Conservation (phyloP, 495 filamentous ascomycete species). For the Annulohypoxylon bovei region DNA sequence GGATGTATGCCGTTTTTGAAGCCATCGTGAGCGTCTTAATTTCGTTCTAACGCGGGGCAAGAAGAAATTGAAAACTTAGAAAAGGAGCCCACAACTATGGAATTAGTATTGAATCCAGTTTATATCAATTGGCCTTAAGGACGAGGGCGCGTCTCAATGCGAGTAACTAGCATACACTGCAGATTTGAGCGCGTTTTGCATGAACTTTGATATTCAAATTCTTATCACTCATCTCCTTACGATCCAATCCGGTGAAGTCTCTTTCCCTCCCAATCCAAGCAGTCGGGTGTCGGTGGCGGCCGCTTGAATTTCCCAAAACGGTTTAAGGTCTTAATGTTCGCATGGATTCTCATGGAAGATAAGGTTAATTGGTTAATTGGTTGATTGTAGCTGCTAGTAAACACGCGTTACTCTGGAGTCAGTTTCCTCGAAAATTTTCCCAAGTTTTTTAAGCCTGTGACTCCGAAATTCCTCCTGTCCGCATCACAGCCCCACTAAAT, state of each 20-base stretch:
- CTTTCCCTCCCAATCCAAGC: slow-evolving; percentile 13
- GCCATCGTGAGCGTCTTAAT: slow-evolving; percentile 45
- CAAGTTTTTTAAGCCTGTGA: slow-evolving; percentile 9
- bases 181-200: slow-evolving; percentile 20
- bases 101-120: not conserved
- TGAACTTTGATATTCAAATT: slow-evolving; percentile 28
- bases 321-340: slow-evolving; percentile 9
- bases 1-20: slow-evolving; percentile 55
- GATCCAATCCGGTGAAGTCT: slow-evolving; percentile 20
- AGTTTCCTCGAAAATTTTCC: slow-evolving; percentile 35
- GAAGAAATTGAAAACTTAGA: not conserved
- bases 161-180: not conserved
- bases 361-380: slow-evolving; percentile 7
- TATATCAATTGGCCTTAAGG: slow-evolving; percentile 12
- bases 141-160: slow-evolving; percentile 8
- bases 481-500: slow-evolving; percentile 11
- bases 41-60: not conserved
- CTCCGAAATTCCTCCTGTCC: slow-evolving; percentile 35
- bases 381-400: not conserved
- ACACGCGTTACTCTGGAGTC: slow-evolving; percentile 9
- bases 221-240: slow-evolving; percentile 14
- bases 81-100: not conserved
- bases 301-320: slow-evolving; percentile 22
- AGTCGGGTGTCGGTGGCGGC: slow-evolving; percentile 18
- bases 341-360: not conserved